These are phyloP conservation scores for Scleroderma citrinum DNA, from an alignment of 768 basidiomycete species.

Conservation along the genomic window DNA sequence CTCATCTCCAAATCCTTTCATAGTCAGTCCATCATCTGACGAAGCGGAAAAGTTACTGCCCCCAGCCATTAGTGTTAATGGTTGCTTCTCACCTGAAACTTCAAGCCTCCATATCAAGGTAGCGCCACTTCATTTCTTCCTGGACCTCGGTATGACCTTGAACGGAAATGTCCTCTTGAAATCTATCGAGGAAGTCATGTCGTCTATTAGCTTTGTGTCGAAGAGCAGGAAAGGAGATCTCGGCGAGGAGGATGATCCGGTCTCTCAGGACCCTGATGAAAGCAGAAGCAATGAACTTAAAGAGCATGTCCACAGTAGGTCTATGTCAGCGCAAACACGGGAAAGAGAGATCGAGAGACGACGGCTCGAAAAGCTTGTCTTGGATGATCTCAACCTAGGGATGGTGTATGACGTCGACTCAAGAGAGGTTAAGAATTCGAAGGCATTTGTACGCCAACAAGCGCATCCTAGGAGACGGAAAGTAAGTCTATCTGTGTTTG, in stretches of 20 bases:
- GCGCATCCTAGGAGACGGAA: conserved; percentile 7
- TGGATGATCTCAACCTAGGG: conserved; percentile 56
- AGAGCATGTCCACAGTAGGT: conserved; percentile 22
- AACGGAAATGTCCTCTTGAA: conserved; percentile 33
- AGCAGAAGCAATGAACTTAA: conserved; percentile 8
- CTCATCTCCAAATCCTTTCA: conserved; percentile 12
- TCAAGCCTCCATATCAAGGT: conserved; percentile 33
- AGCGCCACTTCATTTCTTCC: conserved; percentile 68
- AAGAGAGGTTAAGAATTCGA: conserved; percentile 4
- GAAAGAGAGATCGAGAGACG: conserved; percentile 34
- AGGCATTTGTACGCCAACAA: conserved; percentile 5
- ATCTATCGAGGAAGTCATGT: conserved; percentile 45
- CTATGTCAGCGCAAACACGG: conserved; percentile 10
- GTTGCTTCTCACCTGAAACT: conserved; percentile 3
- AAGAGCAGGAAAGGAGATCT: conserved; percentile 1
- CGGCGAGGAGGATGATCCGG: background rate
- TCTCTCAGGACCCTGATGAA: conserved; percentile 1
- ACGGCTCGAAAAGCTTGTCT: conserved; percentile 43
- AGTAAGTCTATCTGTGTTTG: conserved; percentile 9
- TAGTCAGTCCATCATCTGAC: conserved; percentile 15
- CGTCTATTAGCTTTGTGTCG: conserved; percentile 9
- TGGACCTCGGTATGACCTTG: conserved; percentile 53
- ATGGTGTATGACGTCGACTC: conserved; percentile 34
- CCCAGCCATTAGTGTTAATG: conserved; percentile 16
- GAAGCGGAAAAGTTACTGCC: conserved; percentile 7